Base-by-base conservation (phyloP, 805 yeast species). In the Metschnikowia aberdeeniae region DNA sequence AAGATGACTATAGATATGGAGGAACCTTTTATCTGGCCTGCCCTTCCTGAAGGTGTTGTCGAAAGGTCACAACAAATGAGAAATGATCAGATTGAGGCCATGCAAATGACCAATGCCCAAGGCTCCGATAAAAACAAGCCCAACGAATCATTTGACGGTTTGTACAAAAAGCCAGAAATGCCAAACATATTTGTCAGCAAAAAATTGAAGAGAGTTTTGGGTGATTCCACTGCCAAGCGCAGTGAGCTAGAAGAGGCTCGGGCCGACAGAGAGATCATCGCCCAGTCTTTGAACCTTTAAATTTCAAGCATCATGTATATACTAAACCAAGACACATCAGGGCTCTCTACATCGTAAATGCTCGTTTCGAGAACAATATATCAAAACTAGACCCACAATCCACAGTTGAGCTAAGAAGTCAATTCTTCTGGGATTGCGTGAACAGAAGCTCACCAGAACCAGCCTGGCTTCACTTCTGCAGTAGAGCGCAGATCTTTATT, bases 1-100 rank as follows among this genome's bases (percentile, higher is more conserved):
- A 90, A 89, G 67, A 93, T 93, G 98, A 92, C 97, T 19, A 85
- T 93, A 42, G 98, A 90, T 57, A 86, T 93, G 92, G 82, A 81
- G 46, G 89, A 92, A 54, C 99, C 99, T 20, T 93, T 93, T 62
- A 76, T 93, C 38, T 93, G 97, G 97, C 99, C 99, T 4, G 84
- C 77, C 32, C 54, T 68, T 42, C 63, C 69, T 1, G 77, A 73
- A 12, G 73, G 54, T 31, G 36, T 61, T 27, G 63, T 58, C 30
- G 61, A 69, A 36, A 57, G 61, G 26, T 54, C 62, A n/a, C 56
- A 57, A 34, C 66, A 73, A 38, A 71, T 72, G 52, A 66, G 66
- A 44, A 62, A 70, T 24, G 80, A 82, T 54, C 67, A 79, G 55
- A 68, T 68, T 39, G 70, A 72, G 43, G 81, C 76, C 57, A 72